phyloP scores from a whole-genome alignment of 345 rosid species.

The Camelina sativa region DNA sequence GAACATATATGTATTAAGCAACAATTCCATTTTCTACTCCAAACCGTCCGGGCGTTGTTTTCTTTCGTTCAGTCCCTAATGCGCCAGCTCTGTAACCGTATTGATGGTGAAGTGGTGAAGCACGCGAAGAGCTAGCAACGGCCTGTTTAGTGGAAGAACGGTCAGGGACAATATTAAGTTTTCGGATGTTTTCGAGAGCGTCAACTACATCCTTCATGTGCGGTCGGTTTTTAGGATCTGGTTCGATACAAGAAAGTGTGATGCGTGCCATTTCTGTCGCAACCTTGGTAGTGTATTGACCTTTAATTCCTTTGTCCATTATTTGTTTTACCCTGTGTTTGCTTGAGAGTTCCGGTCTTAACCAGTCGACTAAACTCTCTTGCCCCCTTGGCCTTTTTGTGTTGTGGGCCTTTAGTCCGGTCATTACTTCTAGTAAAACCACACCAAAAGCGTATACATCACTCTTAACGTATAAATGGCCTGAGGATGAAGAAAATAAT shows the following conservation, averaged over 20 bases:
- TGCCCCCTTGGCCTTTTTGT: constrained; percentile 50
- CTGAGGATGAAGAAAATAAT: constrained; percentile 38
- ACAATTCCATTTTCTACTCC: neutral
- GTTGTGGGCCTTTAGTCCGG: constrained; percentile 64
- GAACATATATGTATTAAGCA: neutral
- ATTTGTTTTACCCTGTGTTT: constrained; percentile 55
- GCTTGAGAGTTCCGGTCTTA: constrained; percentile 50
- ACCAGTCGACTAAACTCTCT: constrained; percentile 64
- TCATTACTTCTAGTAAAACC: constrained; percentile 69
- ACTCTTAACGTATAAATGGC: constrained; percentile 78
- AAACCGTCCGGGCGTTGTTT: neutral
- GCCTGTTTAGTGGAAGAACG: constrained; percentile 7
- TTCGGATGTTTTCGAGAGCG: constrained; percentile 34
- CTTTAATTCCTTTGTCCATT: constrained; percentile 66
- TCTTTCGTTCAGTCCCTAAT: constrained; percentile 1
- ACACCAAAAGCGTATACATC: constrained; percentile 85
- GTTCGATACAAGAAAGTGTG: constrained; percentile 51
- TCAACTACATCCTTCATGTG: constrained; percentile 65
- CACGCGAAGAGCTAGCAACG: constrained; percentile 2
- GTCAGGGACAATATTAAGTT: constrained; percentile 17
- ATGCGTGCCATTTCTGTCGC: constrained; percentile 54
- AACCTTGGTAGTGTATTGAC: constrained; percentile 53
- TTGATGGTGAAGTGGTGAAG: constrained; percentile 27
- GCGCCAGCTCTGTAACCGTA: constrained; percentile 29
- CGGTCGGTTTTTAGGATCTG: constrained; percentile 67